Evolutionary conservation across 768 basidiomycete species (phyloP), one percentile per base, ranked within the genome.

Genomic region (Lactarius sanguifluus): DNA sequence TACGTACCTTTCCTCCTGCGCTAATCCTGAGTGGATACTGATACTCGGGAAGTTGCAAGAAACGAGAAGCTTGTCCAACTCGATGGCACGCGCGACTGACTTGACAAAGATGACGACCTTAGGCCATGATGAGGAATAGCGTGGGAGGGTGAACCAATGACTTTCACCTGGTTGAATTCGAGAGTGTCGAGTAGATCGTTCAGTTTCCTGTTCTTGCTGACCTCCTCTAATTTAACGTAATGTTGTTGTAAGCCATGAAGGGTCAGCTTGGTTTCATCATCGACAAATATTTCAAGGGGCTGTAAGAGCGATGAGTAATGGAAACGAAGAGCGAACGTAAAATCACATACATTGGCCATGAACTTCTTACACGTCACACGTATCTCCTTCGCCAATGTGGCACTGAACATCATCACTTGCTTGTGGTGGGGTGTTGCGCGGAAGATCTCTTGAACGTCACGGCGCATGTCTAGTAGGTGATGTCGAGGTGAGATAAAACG

Each of bases 321-420:
- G 71, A 41, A 23, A 40, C 65, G 38, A 9, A 18, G 16, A 25
- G n/a, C 8, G 54, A n/a, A 41, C 9, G 3, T 28, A 28, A 59
- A 50, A 12, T 23, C 0, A 84, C 95, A 70, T 73, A 98, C 97
- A 75, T 93, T 96, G 38, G 92, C 92, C 97, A 99, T 99, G 78
- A 99, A 99, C 77, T 99, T 98, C 81, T 98, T 98, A 87, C 97
- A 99, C 0, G 97, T 98, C 8, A 89, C 84, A 64, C 97, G 85
- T 65, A 99, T 96, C 71, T 98, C 97, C 82, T 99, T 98, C 64
- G 94, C 88, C 67, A 99, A 80, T 1, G 97, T 99, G 47, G 97
- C 97, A 73, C 94, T 96, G 84, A 99, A 99, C 97, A 99, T 99
- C 97, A 99, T 99, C 72, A 99, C 97, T 84, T 99, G 96, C 83